phyloP scores from a whole-genome alignment of 495 filamentous ascomycete genomes.

The Glonium stellatum region DNA sequence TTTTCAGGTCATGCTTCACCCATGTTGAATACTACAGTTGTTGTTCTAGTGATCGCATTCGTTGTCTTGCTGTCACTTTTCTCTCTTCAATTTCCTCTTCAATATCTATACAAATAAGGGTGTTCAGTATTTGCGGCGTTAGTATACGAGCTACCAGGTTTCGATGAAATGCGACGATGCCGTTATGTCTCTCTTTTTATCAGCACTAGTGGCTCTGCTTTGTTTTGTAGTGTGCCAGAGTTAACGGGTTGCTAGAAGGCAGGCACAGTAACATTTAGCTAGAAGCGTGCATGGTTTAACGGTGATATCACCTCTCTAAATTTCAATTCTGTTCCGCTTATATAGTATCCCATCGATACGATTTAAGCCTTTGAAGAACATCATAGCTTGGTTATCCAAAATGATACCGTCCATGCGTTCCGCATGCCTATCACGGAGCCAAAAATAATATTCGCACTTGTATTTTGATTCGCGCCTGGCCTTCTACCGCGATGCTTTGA shows the following conservation, averaged over 20 bases:
- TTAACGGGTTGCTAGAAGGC: too few species aligned
- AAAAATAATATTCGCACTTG: not conserved
- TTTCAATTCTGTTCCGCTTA: not conserved
- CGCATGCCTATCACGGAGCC: not conserved
- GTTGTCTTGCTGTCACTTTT: not conserved
- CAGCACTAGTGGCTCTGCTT: not conserved
- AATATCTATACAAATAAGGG: not conserved
- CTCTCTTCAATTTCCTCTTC: not conserved
- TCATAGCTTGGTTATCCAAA: too few species aligned
- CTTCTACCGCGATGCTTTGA: not conserved
- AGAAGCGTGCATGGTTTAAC: too few species aligned
- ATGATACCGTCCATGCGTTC: too few species aligned
- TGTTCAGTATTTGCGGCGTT: too few species aligned
- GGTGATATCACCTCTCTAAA: too few species aligned
- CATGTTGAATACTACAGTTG: not conserved
- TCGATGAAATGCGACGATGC: not conserved
- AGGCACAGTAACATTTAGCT: too few species aligned
- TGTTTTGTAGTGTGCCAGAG: not conserved
- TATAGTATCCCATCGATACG: not conserved
- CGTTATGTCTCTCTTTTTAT: conserved; percentile 2
- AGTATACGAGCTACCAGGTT: too few species aligned
- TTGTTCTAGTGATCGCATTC: not conserved
- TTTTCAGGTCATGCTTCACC: not conserved
- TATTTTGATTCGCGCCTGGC: not conserved
- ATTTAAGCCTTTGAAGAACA: too few species aligned